Percentiles rank a stretch among this genome's conserved stretches.
These are phyloP conservation scores for Chalaropsis ovoidea DNA, from an alignment of 2,329 filamentous ascomycete genomes.

Conservation along the genomic window DNA sequence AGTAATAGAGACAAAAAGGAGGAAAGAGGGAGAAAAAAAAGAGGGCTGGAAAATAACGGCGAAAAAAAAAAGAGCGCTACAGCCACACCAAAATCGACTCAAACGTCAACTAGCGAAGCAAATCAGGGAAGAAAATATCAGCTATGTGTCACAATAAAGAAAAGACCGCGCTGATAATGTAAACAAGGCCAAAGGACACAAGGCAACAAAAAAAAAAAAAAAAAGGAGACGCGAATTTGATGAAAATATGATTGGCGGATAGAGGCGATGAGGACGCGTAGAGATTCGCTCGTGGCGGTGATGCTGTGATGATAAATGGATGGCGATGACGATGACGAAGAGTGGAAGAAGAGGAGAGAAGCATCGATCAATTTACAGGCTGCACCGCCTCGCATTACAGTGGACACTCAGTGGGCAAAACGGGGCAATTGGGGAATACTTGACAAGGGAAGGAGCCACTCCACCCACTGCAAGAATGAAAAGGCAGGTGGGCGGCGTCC, in stretches of 20 bases:
- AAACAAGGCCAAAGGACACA: constrained; percentile 11
- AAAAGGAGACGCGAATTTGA: background rate
- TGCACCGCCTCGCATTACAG: background rate
- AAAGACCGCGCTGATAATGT: background rate
- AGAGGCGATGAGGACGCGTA: background rate
- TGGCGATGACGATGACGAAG: background rate
- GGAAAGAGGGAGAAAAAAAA: constrained; percentile 11
- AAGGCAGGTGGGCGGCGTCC: background rate
- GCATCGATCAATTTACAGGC: background rate
- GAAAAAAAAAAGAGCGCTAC: constrained; percentile 12
- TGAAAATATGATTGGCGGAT: background rate
- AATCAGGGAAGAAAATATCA: background rate
- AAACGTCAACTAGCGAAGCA: background rate
- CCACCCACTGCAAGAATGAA: too few relatives aligned
- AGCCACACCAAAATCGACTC: constrained; percentile 3
- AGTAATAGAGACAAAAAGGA: constrained; percentile 5
- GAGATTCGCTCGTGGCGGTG: too few relatives aligned
- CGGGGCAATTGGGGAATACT: background rate
- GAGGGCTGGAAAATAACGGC: background rate
- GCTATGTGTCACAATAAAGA: constrained; percentile 5
- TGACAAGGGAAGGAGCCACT: background rate
- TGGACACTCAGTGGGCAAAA: background rate
- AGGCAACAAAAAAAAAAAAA: background rate
- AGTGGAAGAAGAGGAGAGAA: background rate
- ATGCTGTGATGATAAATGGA: background rate